phyloP scores from a whole-genome alignment of 495 filamentous ascomycete species.

The Annulohypoxylon moriforme region DNA sequence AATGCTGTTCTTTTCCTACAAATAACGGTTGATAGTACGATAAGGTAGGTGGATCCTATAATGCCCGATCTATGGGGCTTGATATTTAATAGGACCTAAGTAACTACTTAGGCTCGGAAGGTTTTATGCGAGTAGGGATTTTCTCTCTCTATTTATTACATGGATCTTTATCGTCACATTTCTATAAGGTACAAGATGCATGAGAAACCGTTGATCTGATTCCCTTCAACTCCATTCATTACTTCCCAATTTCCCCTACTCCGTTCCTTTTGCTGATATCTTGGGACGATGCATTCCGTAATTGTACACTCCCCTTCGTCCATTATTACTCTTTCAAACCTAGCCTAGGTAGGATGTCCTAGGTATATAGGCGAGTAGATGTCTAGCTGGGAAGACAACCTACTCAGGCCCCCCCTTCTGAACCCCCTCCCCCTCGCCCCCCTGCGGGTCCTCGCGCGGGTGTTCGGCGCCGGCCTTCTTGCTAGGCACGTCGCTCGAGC shows the following conservation, averaged over 20 bases:
- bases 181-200: background rate
- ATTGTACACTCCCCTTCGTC: background rate
- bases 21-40: background rate
- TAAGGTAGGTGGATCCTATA: constrained; percentile 4
- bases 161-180: background rate
- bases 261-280: background rate
- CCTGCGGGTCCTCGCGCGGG: constrained; percentile 43
- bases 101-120: background rate
- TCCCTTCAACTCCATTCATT: background rate
- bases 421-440: constrained; percentile 39
- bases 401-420: constrained; percentile 39
- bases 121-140: background rate
- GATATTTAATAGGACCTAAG: no score
- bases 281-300: background rate
- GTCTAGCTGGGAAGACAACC: background rate
- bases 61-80: background rate
- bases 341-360: no score
- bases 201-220: background rate
- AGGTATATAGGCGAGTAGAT: background rate
- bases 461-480: constrained; percentile 50
- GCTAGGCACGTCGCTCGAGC: constrained; percentile 41
- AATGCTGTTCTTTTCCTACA: background rate
- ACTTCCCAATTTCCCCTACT: background rate
- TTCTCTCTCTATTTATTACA: background rate
- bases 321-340: background rate